Conservation (phyloP, 1,284 basidiomycete genomes). For the Lentinula novae-zelandiae region DNA sequence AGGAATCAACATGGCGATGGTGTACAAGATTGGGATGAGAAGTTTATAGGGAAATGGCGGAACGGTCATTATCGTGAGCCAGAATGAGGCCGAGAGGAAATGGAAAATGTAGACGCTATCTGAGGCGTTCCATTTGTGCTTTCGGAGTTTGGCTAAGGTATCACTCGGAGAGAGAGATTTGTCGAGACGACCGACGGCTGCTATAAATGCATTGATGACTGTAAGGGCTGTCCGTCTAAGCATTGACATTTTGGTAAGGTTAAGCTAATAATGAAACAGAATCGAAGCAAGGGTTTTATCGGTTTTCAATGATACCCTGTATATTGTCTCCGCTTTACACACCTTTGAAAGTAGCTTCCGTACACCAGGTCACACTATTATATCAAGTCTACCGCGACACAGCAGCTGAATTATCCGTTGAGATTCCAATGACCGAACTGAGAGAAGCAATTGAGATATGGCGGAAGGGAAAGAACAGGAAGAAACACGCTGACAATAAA, state of each 20-base stretch:
- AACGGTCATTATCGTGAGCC: constrained; percentile 73
- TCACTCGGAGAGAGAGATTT: constrained; percentile 70
- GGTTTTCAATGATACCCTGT: background rate
- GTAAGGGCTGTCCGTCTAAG: constrained; percentile 6
- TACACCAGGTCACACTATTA: background rate
- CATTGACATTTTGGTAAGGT: background rate
- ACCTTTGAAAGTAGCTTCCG: background rate
- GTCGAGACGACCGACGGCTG: constrained; percentile 68
- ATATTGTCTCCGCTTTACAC: background rate
- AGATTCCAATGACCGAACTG: background rate
- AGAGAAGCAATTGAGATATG: background rate
- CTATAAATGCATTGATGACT: constrained; percentile 49
- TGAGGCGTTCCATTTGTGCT: constrained; percentile 56
- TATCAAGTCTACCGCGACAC: background rate
- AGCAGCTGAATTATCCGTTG: background rate
- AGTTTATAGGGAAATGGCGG: constrained; percentile 78
- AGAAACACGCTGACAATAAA: background rate
- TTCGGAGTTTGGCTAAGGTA: constrained; percentile 60
- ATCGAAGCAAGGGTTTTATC: background rate
- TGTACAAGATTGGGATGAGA: constrained; percentile 74
- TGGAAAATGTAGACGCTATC: constrained; percentile 68
- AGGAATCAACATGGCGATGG: constrained; percentile 72
- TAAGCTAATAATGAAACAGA: background rate
- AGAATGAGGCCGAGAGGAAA: constrained; percentile 65
- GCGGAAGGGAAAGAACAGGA: background rate